Evolutionary conservation across 306 rosid genomes (phyloP), one percentile per base, ranked within the genome.

Genomic region (Geum urbanum): DNA sequence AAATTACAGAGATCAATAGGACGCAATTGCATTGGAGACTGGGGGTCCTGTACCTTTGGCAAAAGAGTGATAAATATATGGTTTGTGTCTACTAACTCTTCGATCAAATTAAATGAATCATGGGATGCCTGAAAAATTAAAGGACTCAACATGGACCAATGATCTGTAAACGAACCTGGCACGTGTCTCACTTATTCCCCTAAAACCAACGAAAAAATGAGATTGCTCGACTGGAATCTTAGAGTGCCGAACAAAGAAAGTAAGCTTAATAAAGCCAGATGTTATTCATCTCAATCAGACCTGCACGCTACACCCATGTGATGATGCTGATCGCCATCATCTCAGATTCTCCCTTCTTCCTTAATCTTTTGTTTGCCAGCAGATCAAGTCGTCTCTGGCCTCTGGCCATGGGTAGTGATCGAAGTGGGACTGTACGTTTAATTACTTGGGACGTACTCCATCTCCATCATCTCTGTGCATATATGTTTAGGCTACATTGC

Each of bases 231-330:
- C 63, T 9, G 13, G 13, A 56, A 56, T 56, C 39, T 55, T 39
- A 57, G 9, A 12, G 9, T 57, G 6, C 2, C 32, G 10, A 24
- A 24, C 40, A 10, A 24, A 27, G 24, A 57, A 57, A 32, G 40
- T 32, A 32, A 32, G 37, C 37, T 32, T 5, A 2, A 24, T 24
- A 24, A 24, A 58, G 4, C 14, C 46, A 60, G 44, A 27, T 60
- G 65, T 60, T 22, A 37, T 60, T 37, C 65, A 3, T 16, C 65
- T 32, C 37, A 32, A 32, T 60, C 45, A 46, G 46, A 35, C 65
- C 65, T 59, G 65, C 46, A 35, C 65, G 46, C 65, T 15, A 59
- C 9, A 32, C 12, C 65, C 65, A 60, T 60, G 46, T 60, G 65
- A 32, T 32, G 37, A 32, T 32, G 37, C 27, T 32, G 37, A 32